These are phyloP conservation scores for Tylopilus rubrobrunneus DNA, from an alignment of 768 basidiomycete genomes.

Conservation along the genomic window DNA sequence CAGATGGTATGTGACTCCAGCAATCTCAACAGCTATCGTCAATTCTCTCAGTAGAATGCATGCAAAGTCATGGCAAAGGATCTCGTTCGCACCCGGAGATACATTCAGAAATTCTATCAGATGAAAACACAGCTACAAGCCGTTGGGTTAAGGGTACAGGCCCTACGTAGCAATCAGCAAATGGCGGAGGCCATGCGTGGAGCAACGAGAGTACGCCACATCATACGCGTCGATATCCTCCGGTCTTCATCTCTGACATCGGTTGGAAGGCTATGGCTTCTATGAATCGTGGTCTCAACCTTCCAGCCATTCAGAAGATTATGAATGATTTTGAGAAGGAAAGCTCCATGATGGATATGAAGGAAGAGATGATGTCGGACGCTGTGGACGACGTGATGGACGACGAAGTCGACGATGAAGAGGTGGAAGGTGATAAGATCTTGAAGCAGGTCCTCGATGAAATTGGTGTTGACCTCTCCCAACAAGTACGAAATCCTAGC, in stretches of 20 bases:
- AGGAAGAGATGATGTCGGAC: conserved; percentile 99
- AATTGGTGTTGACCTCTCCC: conserved; percentile 89
- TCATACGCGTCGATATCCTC: not conserved
- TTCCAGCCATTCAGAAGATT: conserved; percentile 91
- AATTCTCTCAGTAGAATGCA: conserved; percentile 63
- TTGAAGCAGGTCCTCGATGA: conserved; percentile 95
- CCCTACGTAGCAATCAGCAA: conserved; percentile 93
- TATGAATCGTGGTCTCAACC: conserved; percentile 95
- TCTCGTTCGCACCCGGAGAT: conserved; percentile 91
- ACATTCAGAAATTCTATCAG: conserved; percentile 97
- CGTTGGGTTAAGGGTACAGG: conserved; percentile 92
- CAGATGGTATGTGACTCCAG: conserved; percentile 66
- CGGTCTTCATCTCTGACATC: conserved; percentile 2
- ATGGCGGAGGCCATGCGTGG: conserved; percentile 99
- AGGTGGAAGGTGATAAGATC: conserved; percentile 93
- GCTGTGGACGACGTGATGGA: conserved; percentile 98
- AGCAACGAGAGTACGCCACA: conserved; percentile 78
- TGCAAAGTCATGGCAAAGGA: conserved; percentile 99
- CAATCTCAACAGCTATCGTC: conserved; percentile 8
- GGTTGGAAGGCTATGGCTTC: conserved; percentile 84
- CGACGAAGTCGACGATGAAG: conserved; percentile 88
- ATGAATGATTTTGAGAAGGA: conserved; percentile 99
- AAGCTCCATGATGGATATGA: conserved; percentile 99
- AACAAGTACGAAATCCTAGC: conserved; percentile 51
- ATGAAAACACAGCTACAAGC: conserved; percentile 99